A percentile compares a stretch with the other conserved stretches of the same genome.
Evolutionary conservation across 2,329 filamentous ascomycete genomes (phyloP).

Genomic region (Stromatinia cepivora): DNA sequence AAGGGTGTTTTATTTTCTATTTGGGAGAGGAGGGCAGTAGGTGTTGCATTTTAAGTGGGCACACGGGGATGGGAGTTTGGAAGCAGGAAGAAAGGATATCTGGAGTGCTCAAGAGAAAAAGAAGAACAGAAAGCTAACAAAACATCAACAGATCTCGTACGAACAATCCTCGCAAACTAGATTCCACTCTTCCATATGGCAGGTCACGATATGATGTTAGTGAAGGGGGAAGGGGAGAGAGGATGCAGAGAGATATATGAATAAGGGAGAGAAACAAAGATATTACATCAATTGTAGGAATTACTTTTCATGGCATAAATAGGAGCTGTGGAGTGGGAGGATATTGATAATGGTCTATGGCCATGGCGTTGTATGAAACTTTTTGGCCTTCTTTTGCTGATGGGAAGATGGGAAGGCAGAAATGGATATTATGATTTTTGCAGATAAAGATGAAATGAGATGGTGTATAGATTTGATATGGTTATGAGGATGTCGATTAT

Average conservation of each 20-base stretch:
- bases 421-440: conserved; percentile 8
- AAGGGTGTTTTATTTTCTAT: background rate
- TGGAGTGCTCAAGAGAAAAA: background rate
- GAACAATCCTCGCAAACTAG: conserved; percentile 84
- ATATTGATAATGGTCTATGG: conserved; percentile 24
- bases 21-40: background rate
- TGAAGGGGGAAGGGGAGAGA: background rate
- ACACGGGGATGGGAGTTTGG: background rate
- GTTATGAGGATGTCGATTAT: background rate
- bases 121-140: conserved; percentile 23
- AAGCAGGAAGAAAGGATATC: background rate
- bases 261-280: conserved; percentile 22
- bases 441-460: background rate
- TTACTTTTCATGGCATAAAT: conserved; percentile 31
- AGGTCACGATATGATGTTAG: background rate
- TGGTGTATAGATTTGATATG: background rate
- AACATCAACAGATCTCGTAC: conserved; percentile 66
- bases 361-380: conserved; percentile 26
- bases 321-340: conserved; percentile 27
- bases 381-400: conserved; percentile 18
- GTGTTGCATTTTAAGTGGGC: background rate
- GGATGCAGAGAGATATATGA: conserved; percentile 9
- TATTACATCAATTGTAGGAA: conserved; percentile 28
- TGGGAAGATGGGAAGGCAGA: conserved; percentile 2
- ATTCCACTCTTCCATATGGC: conserved; percentile 23